Conservation (phyloP, 768 basidiomycete genomes). For the Lanmaoa pseudosensibilis region DNA sequence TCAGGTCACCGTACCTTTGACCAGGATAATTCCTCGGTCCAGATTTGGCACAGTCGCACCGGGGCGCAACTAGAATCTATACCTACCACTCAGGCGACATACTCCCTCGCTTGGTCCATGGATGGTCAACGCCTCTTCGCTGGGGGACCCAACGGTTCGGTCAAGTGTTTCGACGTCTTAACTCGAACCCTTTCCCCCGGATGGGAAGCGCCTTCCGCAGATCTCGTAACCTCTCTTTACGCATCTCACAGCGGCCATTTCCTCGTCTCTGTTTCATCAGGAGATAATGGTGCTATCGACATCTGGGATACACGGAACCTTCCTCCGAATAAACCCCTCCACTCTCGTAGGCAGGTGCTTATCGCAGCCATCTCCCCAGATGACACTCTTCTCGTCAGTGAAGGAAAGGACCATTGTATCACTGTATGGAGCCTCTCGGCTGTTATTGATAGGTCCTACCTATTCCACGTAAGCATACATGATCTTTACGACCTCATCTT, state of each 20-base stretch:
- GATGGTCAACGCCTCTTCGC: conserved; percentile 17
- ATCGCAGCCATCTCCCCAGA: conserved; percentile 5
- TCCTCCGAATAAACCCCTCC: not conserved
- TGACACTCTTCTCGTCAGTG: not conserved
- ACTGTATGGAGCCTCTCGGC: not conserved
- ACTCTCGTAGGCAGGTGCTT: not conserved
- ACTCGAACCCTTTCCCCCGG: not conserved
- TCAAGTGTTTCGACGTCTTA: conserved; percentile 11
- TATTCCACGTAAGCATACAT: conserved; percentile 3
- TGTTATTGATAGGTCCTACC: not conserved
- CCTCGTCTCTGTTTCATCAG: conserved; percentile 13
- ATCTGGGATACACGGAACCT: conserved; percentile 15
- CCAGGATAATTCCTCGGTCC: not conserved
- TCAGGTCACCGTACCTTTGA: not conserved
- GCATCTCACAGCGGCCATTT: conserved; percentile 1
- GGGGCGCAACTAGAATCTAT: conserved; percentile 5
- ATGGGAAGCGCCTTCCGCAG: not conserved
- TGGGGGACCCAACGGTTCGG: conserved; percentile 8
- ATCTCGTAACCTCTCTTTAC: conserved; percentile 8
- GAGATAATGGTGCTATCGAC: conserved; percentile 1
- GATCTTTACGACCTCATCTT: not conserved
- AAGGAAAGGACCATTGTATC: not conserved
- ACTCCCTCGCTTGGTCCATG: conserved; percentile 18
- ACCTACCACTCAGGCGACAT: not conserved
- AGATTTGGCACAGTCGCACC: conserved; percentile 16